A percentile compares a stretch with the other conserved stretches of the same genome.
Evolutionary conservation across 164 flowering plant species (phyloP).

Genomic region (Protea cynaroides): DNA sequence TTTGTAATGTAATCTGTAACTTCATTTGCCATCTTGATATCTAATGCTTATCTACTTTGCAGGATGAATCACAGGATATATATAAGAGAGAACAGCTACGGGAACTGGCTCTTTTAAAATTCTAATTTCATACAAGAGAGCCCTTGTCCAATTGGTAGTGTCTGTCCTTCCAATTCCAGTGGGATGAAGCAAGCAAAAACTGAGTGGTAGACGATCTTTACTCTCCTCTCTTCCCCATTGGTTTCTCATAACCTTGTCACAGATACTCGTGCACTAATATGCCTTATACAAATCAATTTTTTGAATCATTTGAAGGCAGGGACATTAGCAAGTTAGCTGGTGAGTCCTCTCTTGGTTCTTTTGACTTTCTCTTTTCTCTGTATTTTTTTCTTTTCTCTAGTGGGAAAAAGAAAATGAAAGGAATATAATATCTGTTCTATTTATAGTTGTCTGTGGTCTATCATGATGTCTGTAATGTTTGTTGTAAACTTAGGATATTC

Average conservation of each 20-base stretch:
- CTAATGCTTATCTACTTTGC: constrained; percentile 8
- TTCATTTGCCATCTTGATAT: not conserved
- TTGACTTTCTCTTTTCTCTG: constrained; percentile 9
- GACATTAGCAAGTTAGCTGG: constrained; percentile 30
- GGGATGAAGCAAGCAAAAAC: constrained; percentile 96
- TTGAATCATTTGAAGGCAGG: constrained; percentile 23
- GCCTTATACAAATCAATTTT: constrained; percentile 12
- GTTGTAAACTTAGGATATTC: constrained; percentile 41
- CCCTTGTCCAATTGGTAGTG: constrained; percentile 90
- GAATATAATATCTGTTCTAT: constrained; percentile 14
- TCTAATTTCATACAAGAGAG: constrained; percentile 91
- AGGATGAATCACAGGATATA: constrained; percentile 93
- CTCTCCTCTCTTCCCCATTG: constrained; percentile 5
- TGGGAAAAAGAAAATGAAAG: constrained; percentile 10
- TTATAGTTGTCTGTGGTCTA: constrained; percentile 18
- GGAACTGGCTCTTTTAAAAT: constrained; percentile 81
- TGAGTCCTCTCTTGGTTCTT: constrained; percentile 26
- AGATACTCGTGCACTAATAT: constrained; percentile 10
- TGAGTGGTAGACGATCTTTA: constrained; percentile 40
- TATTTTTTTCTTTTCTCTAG: too few species aligned
- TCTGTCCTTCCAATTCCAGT: constrained; percentile 88
- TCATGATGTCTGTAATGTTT: constrained; percentile 30
- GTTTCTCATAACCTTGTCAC: constrained; percentile 1
- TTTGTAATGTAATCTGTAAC: too few species aligned
- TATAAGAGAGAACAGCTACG: constrained; percentile 91